Evolutionary conservation across 1,139 yeast species (phyloP).

Genomic region (Pneumocystis oryctolagi): DNA sequence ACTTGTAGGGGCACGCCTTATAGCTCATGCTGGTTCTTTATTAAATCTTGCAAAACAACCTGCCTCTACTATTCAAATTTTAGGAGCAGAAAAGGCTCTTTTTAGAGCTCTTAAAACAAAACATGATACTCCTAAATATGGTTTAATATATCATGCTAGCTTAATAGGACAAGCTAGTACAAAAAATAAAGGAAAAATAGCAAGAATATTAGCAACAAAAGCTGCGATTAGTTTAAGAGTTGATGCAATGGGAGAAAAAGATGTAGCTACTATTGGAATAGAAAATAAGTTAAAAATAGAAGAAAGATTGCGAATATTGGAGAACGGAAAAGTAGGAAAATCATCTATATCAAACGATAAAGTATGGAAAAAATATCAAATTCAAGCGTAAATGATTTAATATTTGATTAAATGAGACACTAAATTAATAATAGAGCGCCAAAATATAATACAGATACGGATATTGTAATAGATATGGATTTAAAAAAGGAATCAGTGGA

Average conservation of each 20-base stretch:
- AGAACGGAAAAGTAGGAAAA: constrained; percentile 50
- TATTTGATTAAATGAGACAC: background rate
- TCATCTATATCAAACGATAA: constrained; percentile 14
- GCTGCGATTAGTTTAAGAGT: constrained; percentile 93
- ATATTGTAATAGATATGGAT: background rate
- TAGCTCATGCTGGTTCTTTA: constrained; percentile 95
- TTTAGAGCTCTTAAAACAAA: constrained; percentile 97
- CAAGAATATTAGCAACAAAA: constrained; percentile 95
- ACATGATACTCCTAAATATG: constrained; percentile 97
- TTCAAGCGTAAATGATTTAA: background rate
- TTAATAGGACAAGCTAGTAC: constrained; percentile 93
- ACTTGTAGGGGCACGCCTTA: constrained; percentile 94
- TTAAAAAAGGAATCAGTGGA: background rate
- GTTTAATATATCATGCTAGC: constrained; percentile 91
- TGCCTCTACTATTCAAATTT: constrained; percentile 93
- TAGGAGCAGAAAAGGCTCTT: constrained; percentile 97
- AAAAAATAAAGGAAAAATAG: constrained; percentile 96
- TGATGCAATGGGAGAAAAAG: constrained; percentile 95
- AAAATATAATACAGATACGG: background rate
- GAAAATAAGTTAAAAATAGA: constrained; percentile 89
- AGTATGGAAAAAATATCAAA: background rate
- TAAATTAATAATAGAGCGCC: background rate
- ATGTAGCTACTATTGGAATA: constrained; percentile 83
- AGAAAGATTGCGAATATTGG: constrained; percentile 82
- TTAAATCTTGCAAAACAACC: constrained; percentile 95